phyloP scores from a whole-genome alignment of 805 yeast species.

The Myxozyma neglecta region DNA sequence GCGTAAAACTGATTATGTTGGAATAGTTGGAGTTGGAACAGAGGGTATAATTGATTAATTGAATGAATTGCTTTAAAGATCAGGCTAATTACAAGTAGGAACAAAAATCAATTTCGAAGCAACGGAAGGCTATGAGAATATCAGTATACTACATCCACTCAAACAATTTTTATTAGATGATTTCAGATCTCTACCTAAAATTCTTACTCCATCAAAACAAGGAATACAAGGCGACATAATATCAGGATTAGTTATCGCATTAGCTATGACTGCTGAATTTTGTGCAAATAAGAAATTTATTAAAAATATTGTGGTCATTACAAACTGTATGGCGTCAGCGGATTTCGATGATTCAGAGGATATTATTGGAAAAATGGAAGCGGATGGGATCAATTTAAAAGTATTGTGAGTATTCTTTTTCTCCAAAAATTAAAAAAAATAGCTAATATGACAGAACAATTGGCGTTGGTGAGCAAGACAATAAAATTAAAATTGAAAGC shows the following conservation, averaged over 20 bases:
- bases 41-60: slow-evolving; percentile 11
- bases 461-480: not conserved
- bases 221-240: slow-evolving; percentile 21
- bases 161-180: slow-evolving; percentile 21
- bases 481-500: not conserved
- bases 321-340: slow-evolving; percentile 16
- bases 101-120: slow-evolving; percentile 2
- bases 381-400: slow-evolving; percentile 25
- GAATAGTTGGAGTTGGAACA: slow-evolving; percentile 34
- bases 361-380: slow-evolving; percentile 14
- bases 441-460: not conserved
- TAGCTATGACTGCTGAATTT: slow-evolving; percentile 38
- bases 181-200: slow-evolving; percentile 11
- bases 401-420: slow-evolving; percentile 3
- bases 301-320: slow-evolving; percentile 36
- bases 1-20: slow-evolving; percentile 37
- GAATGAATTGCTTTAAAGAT: not conserved
- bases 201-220: slow-evolving; percentile 4
- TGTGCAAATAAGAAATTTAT: slow-evolving; percentile 39
- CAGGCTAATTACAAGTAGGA: not conserved
- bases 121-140: slow-evolving; percentile 21
- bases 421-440: not conserved
- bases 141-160: slow-evolving; percentile 14
- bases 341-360: slow-evolving; percentile 4
- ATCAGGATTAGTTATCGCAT: slow-evolving; percentile 42